Evolutionary conservation across 2,329 filamentous ascomycete species (phyloP).

Genomic region (Neofusicoccum umdonicola): DNA sequence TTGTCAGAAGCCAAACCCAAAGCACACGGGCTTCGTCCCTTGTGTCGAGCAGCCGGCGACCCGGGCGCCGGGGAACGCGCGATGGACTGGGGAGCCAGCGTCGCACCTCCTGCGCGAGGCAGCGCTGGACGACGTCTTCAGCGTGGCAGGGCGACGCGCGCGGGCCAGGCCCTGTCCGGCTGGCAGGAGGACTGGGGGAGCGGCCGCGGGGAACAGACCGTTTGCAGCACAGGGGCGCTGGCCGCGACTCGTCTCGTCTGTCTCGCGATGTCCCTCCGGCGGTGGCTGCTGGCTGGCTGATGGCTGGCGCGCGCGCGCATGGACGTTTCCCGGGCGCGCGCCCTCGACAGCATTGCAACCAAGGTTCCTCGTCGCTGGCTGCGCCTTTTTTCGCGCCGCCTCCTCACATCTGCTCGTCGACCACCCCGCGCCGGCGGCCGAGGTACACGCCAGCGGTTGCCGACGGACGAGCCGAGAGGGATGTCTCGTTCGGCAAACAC

Average conservation of each 20-base stretch:
- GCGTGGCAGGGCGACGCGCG: not conserved
- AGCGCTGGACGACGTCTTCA: not conserved
- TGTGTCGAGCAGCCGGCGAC: not conserved
- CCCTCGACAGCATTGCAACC: not conserved
- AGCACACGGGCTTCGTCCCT: not conserved
- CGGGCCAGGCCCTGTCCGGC: not conserved
- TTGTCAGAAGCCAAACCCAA: constrained; percentile 8
- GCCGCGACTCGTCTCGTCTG: not conserved
- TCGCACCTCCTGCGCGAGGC: no score
- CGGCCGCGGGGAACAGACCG: not conserved
- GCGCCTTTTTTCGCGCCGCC: not conserved
- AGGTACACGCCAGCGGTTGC: not conserved
- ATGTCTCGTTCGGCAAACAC: not conserved
- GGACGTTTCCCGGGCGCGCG: not conserved
- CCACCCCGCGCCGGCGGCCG: not conserved
- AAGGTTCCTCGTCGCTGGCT: not conserved
- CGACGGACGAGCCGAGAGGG: not conserved
- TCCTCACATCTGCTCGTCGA: not conserved
- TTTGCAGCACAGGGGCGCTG: constrained; percentile 1
- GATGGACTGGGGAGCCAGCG: not conserved
- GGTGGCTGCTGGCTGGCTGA: not conserved
- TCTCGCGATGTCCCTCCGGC: not conserved
- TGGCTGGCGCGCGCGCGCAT: not conserved
- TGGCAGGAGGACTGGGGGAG: not conserved
- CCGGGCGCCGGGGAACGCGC: not conserved